These are phyloP conservation scores for Penicillium atrosanguineum DNA, from an alignment of 495 filamentous ascomycete species.

Conservation along the genomic window DNA sequence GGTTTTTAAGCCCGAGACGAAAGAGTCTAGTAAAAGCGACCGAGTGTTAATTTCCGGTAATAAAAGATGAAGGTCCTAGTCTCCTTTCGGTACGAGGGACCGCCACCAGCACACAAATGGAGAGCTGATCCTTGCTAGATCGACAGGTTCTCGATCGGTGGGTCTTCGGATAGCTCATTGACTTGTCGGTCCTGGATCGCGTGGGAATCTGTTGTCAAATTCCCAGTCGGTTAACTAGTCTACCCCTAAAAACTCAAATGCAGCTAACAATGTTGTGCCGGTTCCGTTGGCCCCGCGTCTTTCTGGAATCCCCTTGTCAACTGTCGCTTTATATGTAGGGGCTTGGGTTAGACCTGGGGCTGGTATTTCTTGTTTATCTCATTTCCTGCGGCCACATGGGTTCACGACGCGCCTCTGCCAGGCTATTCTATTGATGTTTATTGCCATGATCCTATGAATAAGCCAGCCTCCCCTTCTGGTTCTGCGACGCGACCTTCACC, in stretches of 20 bases:
- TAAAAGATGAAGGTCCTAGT: slow-evolving; percentile 13
- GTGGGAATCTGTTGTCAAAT: slow-evolving; percentile 17
- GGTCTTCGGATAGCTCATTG: slow-evolving; percentile 10
- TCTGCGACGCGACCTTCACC: neutral
- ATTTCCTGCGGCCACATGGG: slow-evolving; percentile 7
- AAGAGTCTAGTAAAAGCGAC: slow-evolving; percentile 2
- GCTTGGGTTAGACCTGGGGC: slow-evolving; percentile 4
- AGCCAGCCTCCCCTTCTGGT: neutral
- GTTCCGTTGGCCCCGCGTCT: slow-evolving; percentile 6
- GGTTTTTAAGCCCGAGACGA: slow-evolving; percentile 5
- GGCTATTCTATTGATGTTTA: neutral
- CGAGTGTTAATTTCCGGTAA: slow-evolving; percentile 3
- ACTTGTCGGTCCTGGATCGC: slow-evolving; percentile 8
- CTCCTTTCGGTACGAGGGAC: slow-evolving; percentile 4
- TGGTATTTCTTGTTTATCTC: slow-evolving; percentile 6
- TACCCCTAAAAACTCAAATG: slow-evolving; percentile 14
- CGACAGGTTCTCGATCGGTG: slow-evolving; percentile 18
- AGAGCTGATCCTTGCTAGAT: slow-evolving; percentile 23
- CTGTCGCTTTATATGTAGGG: slow-evolving; percentile 12
- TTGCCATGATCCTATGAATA: neutral
- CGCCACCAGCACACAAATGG: slow-evolving; percentile 9
- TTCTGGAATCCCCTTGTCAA: slow-evolving; percentile 18
- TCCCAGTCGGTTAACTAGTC: slow-evolving; percentile 5
- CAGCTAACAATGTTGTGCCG: slow-evolving; percentile 4
- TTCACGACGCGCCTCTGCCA: slow-evolving; percentile 1